phyloP scores from a whole-genome alignment of 257 asterid genomes.

The Nicotiana sylvestris region DNA sequence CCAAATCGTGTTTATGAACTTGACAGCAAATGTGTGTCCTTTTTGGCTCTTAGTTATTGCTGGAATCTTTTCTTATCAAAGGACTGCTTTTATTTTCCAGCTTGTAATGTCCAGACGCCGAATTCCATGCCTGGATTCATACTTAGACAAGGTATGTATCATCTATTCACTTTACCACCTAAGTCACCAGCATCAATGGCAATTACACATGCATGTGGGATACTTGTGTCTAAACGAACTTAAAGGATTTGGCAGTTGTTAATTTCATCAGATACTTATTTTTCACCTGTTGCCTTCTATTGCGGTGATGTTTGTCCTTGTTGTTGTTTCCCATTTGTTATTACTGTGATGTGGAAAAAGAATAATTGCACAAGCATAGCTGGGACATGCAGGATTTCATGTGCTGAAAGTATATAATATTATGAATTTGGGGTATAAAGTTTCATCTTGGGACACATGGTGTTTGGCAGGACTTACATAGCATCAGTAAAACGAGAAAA shows the following conservation, averaged over 20 bases:
- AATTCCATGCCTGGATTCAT: slow-evolving; percentile 95
- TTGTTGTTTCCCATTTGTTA: neutral
- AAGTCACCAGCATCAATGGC: neutral
- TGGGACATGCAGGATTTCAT: neutral
- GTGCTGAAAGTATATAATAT: neutral
- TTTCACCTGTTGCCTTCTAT: neutral
- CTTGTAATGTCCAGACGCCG: slow-evolving; percentile 98
- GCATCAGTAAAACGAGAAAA: neutral
- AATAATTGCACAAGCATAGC: neutral
- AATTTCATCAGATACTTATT: neutral
- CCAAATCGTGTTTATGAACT: neutral
- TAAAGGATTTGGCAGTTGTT: neutral
- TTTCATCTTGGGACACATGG: neutral
- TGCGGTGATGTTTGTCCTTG: neutral
- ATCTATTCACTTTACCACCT: slow-evolving; percentile 2
- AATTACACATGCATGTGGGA: neutral
- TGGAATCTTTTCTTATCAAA: slow-evolving; percentile 6
- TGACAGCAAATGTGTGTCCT: neutral
- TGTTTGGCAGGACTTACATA: neutral
- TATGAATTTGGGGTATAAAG: neutral
- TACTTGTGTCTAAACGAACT: neutral
- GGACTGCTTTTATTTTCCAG: slow-evolving; percentile 39
- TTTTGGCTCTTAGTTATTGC: slow-evolving; percentile 4
- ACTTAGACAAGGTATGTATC: slow-evolving; percentile 83
- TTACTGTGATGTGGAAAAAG: neutral